Evolutionary conservation across 129 eudicot genomes (phyloP), one percentile per base, ranked within the genome.

Genomic region (Centaurea solstitialis): DNA sequence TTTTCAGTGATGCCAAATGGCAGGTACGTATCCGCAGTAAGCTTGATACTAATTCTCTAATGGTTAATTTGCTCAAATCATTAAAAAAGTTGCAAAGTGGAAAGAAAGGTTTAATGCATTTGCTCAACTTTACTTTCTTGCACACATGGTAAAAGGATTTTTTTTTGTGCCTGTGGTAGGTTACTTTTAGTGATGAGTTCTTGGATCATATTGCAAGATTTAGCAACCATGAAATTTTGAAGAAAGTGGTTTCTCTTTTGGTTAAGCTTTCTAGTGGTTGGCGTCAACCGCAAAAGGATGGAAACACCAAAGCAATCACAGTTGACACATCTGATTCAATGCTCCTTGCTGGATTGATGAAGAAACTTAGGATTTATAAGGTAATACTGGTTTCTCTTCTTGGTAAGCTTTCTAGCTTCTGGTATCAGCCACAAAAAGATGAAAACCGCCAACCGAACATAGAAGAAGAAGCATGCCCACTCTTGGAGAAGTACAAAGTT

Each of bases 211-310:
- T 92, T 45, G 24, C 80, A 2, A 80, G 76, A 68, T 40, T 66
- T 13, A 41, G 65, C 22, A 80, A 83, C 45, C 6, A 0, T 5
- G 82, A 77, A 22, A 72, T 83, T 45, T 43, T 68, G 17, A 77
- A 84, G 41, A 62, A 89, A 87, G 96, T 84, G 9, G 21, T 87
- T 20, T 23, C 86, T 70, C 79, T 90, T 21, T 12, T 92, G 71
- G 74, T 17, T 35, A 88, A 77, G 78, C 91, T 92, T 66, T 82
- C 90, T 28, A 70, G 47, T 69, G 94, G 97, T 28, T 86, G 91
- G 97, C 88, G 86, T 71, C 77, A 67, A 22, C 28, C 73, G 18
- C 35, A 68, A 18, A 71, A 24, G 5, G 50, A 68, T 43, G 22
- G 20, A 83, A 83, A 33, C 12, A 71, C 4, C 41, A 50, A 50